Evolutionary conservation across 2,329 filamentous ascomycete species (phyloP), one percentile per base, ranked within the genome.

Genomic region (Byssothecium circinans): DNA sequence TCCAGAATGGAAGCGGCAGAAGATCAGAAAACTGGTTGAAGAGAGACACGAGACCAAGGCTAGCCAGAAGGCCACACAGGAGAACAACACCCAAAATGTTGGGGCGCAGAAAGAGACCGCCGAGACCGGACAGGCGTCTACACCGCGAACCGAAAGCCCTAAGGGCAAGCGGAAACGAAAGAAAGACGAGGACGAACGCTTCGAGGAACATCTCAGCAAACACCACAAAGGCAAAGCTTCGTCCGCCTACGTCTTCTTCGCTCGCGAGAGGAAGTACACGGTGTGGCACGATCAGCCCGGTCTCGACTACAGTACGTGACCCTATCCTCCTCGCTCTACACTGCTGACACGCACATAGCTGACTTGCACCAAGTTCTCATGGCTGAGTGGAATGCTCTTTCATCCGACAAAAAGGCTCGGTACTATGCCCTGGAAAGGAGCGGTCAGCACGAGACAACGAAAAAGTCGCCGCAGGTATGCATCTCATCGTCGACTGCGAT

Each of bases 401-500:
- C 60, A 11, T 46, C 51, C 7, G 41, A 61, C 43, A 56, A 58
- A 8, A 59, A 54, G 33, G 49, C 53, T 14, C 54, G 51, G 2
- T 61, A 62, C 29, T n/a, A 50, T 14, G 43, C 45, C 1, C 47
- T 54, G 48, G 50, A 57, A 55, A 43, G 45, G 18, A 45, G 50
- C 15, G 46, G 51, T 11, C 25, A 36, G 25, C 20, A 18, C 8
- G 38, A 58, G 36, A 30, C 15, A 3, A 45, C 33, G 6, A 25
- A 37, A 17, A n/a, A 44, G 29, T 40, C 38, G 17, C 35, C 46
- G 5, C 27, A 46, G 32, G 41, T 51, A 44, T 29, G 27, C 30
- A 34, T 47, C 37, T 62, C 61, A 25, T 62, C 58, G 19, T 60
- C 60, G 14, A 65, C 62, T 3, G 56, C 49, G 2, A 50, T 49